Evolutionary conservation across 192 early-diverging fungal genomes (phyloP).

Genomic region (Gorgonomyces haynaldii): DNA sequence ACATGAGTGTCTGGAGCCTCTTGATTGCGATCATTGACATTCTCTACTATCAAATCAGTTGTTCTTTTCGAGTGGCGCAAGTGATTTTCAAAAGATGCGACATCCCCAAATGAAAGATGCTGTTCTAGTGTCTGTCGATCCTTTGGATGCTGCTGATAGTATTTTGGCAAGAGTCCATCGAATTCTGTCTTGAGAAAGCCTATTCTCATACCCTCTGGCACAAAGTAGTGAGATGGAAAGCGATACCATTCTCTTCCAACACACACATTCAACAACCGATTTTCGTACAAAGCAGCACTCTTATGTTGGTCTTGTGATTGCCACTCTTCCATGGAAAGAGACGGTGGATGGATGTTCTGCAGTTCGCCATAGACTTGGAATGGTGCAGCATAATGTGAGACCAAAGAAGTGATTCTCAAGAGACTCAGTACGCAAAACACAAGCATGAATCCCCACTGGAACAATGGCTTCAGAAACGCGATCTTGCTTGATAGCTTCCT

Average conservation of each 20-base stretch:
- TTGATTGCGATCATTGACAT: slow-evolving; percentile 18
- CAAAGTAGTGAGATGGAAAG: slow-evolving; percentile 84
- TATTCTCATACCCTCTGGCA: slow-evolving; percentile 61
- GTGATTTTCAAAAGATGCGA: background rate
- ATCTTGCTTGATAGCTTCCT: background rate
- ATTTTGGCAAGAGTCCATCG: slow-evolving; percentile 70
- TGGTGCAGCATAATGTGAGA: slow-evolving; percentile 74
- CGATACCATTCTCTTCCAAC: slow-evolving; percentile 92
- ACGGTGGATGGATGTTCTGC: slow-evolving; percentile 1
- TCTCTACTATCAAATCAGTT: slow-evolving; percentile 1
- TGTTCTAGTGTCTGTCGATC: background rate
- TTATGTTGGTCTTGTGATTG: slow-evolving; percentile 6
- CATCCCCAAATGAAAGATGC: background rate
- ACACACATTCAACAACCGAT: slow-evolving; percentile 46
- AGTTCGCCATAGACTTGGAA: slow-evolving; percentile 45
- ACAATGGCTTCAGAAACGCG: too few species aligned
- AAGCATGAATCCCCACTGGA: too few species aligned
- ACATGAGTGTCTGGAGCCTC: slow-evolving; percentile 26
- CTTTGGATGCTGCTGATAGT: slow-evolving; percentile 43
- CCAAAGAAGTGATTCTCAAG: too few species aligned
- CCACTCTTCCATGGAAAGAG: background rate
- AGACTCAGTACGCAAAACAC: too few species aligned
- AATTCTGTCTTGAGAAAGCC: slow-evolving; percentile 61
- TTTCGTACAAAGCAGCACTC: slow-evolving; percentile 1
- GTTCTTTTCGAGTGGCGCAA: background rate